phyloP scores from a whole-genome alignment of 1,139 yeast species.

The Candida sp. region DNA sequence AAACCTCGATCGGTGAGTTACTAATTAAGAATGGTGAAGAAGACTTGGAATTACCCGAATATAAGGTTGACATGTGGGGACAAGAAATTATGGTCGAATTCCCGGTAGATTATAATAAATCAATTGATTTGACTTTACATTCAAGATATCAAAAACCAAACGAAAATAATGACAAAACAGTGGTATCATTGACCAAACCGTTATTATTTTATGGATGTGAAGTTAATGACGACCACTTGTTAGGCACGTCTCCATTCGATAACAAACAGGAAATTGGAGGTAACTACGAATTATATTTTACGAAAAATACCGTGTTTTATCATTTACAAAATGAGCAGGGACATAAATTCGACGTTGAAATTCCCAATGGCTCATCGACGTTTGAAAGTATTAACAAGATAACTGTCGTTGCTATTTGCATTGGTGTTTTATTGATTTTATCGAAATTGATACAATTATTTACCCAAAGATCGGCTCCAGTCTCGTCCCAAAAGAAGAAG shows the following conservation, averaged over 20 bases:
- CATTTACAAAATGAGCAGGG: slow-evolving; percentile 16
- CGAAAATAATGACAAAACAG: slow-evolving; percentile 7
- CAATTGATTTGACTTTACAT: slow-evolving; percentile 28
- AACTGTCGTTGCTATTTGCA: slow-evolving; percentile 11
- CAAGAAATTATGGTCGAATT: slow-evolving; percentile 34
- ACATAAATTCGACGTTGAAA: slow-evolving; percentile 9
- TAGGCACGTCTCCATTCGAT: slow-evolving; percentile 37
- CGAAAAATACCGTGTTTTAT: slow-evolving; percentile 41
- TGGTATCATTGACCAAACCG: slow-evolving; percentile 17
- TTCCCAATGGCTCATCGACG: slow-evolving; percentile 20
- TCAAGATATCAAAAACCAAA: slow-evolving; percentile 38
- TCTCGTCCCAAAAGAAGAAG: not conserved
- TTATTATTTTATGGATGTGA: slow-evolving; percentile 33
- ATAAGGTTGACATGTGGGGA: slow-evolving; percentile 39
- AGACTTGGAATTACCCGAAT: slow-evolving; percentile 44
- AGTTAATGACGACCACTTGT: slow-evolving; percentile 21
- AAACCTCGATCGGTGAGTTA: slow-evolving; percentile 19
- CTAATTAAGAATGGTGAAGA: slow-evolving; percentile 28
- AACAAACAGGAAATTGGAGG: slow-evolving; percentile 28
- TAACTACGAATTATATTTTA: slow-evolving; percentile 34
- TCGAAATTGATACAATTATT: slow-evolving; percentile 6
- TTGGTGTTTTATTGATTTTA: slow-evolving; percentile 10
- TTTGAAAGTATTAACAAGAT: slow-evolving; percentile 13
- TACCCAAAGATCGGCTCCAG: not conserved
- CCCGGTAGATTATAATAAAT: slow-evolving; percentile 7